phyloP scores from a whole-genome alignment of 208 protist genomes.

The Plasmodiophora brassicae region DNA sequence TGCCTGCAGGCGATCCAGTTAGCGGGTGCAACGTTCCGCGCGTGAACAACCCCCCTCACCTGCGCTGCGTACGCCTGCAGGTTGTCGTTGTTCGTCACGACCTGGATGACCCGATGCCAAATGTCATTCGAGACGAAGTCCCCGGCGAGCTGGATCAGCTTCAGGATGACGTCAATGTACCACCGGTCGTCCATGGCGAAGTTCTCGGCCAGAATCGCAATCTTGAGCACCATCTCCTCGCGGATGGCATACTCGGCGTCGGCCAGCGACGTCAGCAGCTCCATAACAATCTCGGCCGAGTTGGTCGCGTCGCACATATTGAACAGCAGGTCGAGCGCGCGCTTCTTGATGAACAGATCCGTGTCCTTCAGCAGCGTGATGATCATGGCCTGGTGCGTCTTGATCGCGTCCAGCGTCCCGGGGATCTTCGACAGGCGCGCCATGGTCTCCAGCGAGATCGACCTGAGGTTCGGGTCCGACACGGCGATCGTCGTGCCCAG shows the following conservation, averaged over 20 bases:
- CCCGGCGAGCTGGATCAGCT: constrained; percentile 86
- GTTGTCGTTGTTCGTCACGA: constrained; percentile 87
- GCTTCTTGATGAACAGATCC: constrained; percentile 91
- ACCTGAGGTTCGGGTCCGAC: constrained; percentile 1
- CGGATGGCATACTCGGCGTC: constrained; percentile 46
- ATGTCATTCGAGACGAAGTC: constrained; percentile 83
- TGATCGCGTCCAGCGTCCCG: constrained; percentile 39
- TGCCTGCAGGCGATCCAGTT: neutral
- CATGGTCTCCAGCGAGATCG: constrained; percentile 59
- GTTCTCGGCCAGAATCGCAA: constrained; percentile 45
- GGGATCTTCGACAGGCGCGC: constrained; percentile 48
- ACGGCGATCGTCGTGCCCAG: constrained; percentile 31
- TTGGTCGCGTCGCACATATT: constrained; percentile 87
- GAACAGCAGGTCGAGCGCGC: constrained; percentile 93
- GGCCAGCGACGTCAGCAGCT: constrained; percentile 75
- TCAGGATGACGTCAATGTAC: constrained; percentile 93
- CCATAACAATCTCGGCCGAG: constrained; percentile 78
- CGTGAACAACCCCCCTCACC: constrained; percentile 39
- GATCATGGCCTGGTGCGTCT: constrained; percentile 51
- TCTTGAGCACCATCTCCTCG: constrained; percentile 44
- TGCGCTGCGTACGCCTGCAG: constrained; percentile 88
- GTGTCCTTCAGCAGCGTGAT: constrained; percentile 66
- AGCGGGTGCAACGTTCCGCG: neutral
- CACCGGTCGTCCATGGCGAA: constrained; percentile 57
- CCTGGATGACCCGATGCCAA: constrained; percentile 80